Evolutionary conservation across 1,139 yeast genomes (phyloP).

Genomic region (Kodamaea derodonti): DNA sequence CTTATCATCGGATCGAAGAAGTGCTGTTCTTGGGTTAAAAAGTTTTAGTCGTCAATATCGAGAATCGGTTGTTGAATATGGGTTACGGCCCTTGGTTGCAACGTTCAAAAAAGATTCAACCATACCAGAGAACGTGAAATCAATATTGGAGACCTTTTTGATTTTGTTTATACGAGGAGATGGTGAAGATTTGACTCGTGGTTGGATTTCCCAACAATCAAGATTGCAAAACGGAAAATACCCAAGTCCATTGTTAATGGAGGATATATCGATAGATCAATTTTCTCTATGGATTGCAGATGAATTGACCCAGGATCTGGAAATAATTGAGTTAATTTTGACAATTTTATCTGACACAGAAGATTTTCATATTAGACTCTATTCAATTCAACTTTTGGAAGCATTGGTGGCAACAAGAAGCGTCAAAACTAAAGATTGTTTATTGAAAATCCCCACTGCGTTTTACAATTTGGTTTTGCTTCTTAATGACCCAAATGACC

Average conservation of each 20-base stretch:
- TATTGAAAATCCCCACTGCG: conserved; percentile 74
- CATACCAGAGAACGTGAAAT: conserved; percentile 73
- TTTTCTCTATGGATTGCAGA: conserved; percentile 95
- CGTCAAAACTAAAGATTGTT: conserved; percentile 65
- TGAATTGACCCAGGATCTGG: conserved; percentile 72
- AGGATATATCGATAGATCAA: conserved; percentile 65
- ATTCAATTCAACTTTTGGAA: conserved; percentile 80
- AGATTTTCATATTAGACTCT: conserved; percentile 75
- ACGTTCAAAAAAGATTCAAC: conserved; percentile 64
- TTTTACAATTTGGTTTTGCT: conserved; percentile 69
- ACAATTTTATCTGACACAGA: conserved; percentile 47
- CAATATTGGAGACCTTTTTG: conserved; percentile 79
- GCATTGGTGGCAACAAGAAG: conserved; percentile 81
- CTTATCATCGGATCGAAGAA: conserved; percentile 77
- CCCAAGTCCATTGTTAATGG: conserved; percentile 72
- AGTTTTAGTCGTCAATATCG: conserved; percentile 87
- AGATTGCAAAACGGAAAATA: conserved; percentile 75
- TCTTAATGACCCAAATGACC: conserved; percentile 74
- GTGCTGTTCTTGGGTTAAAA: conserved; percentile 87
- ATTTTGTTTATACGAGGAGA: conserved; percentile 68
- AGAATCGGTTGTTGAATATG: conserved; percentile 87
- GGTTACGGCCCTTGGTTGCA: conserved; percentile 68
- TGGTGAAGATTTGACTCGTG: conserved; percentile 50
- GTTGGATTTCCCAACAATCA: conserved; percentile 75
- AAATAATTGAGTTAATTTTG: conserved; percentile 55